Conservation (phyloP, 2,329 filamentous ascomycete genomes). For the Xylogone sp. region DNA sequence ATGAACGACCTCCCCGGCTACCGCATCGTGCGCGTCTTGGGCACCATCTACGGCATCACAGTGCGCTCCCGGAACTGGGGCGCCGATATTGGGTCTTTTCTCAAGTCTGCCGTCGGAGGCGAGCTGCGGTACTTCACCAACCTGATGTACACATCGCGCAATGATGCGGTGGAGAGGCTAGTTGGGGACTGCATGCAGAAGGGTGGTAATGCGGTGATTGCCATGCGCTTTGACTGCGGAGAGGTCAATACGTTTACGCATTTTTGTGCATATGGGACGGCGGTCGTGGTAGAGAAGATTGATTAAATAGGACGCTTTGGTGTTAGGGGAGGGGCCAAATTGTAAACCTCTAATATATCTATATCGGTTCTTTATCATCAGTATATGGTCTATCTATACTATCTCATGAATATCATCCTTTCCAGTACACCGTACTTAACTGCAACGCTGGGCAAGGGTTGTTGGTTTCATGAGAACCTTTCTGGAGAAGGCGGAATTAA, state of each 20-base stretch:
- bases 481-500: too few species aligned
- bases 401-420: too few species aligned
- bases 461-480: too few species aligned
- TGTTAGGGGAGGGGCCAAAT: too few species aligned
- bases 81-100: slow-evolving; percentile 49
- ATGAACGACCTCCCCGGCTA: slow-evolving; percentile 63
- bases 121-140: slow-evolving; percentile 57
- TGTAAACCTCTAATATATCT: too few species aligned
- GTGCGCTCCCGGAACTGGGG: slow-evolving; percentile 57
- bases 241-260: slow-evolving; percentile 54
- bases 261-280: slow-evolving; percentile 58
- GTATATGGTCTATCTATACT: too few species aligned
- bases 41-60: slow-evolving; percentile 54
- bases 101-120: slow-evolving; percentile 55
- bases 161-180: slow-evolving; percentile 52
- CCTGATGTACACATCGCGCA: slow-evolving; percentile 55
- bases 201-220: slow-evolving; percentile 58
- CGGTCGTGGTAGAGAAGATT: slow-evolving; percentile 53
- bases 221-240: slow-evolving; percentile 53
- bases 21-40: slow-evolving; percentile 52
- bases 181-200: slow-evolving; percentile 53
- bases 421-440: too few species aligned
- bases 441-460: too few species aligned
- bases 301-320: too few species aligned
- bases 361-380: too few species aligned